Evolutionary conservation across 2,329 filamentous ascomycete genomes (phyloP), one percentile per base, ranked within the genome.

Genomic region (Trichoderma koningiopsis): DNA sequence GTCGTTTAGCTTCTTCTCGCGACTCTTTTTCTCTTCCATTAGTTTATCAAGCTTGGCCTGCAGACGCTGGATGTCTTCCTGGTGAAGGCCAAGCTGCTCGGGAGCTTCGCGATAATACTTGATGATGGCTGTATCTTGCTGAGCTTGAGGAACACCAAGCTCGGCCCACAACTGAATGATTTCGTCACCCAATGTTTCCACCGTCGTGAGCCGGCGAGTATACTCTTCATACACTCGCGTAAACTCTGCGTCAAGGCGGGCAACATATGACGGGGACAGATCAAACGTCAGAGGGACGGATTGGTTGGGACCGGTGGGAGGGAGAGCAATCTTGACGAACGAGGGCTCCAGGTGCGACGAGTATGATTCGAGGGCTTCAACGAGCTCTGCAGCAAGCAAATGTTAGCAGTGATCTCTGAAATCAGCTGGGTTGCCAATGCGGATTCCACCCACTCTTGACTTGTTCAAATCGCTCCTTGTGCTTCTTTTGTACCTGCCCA

Each of bases 221-320:
- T 98, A 99, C 82, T 99, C 96, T 76, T 98, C 94, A 80, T 98
- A 98, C 24, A 99, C 93, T 70, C 94, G 89, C 13, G 93, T 93
- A 77, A 98, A 99, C 80, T 99, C 96, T 66, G 87, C 86, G 78
- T 99, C 95, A 24, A 99, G 87, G 69, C 91, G 89, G 71, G 92
- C 88, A 65, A 97, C 92, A 76, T 98, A 99, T 5, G 91, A 86
- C 0, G 92, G 89, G 0, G 95, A 97, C n/a, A 99, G 88, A 76
- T 98, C 94, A 79, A 99, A 98, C 64, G 87, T 92, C 3, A 93
- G 88, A 0, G 94, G 88, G 49, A 97, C 86, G 14, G 90, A 89
- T 57, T 92, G 89, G 73, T 93, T 91, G 5, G 91, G 89, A 1
- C 88, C 88, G 3, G 91, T 94, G 0, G 95, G 95, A 1, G 96